These are phyloP conservation scores for Rugonectria rugulosa DNA, from an alignment of 2,329 filamentous ascomycete species.

Conservation along the genomic window DNA sequence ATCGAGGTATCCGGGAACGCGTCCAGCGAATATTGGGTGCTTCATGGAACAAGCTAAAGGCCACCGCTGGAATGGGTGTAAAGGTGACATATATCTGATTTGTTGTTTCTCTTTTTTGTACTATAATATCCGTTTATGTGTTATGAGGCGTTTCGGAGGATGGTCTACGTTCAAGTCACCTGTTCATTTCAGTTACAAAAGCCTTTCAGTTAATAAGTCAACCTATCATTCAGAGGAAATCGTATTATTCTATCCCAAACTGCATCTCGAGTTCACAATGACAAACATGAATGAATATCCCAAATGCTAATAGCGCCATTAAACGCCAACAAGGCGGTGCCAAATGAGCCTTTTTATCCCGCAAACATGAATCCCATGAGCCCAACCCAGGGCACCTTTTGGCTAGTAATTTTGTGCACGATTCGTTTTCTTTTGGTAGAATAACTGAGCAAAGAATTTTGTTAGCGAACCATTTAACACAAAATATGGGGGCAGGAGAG, in stretches of 20 bases:
- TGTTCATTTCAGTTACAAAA: slow-evolving; percentile 28
- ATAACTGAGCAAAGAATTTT: slow-evolving; percentile 51
- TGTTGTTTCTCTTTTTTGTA: slow-evolving; percentile 34
- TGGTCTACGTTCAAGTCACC: slow-evolving; percentile 18
- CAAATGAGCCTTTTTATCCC: slow-evolving; percentile 23
- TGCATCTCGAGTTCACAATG: slow-evolving; percentile 17
- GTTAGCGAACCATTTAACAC: slow-evolving; percentile 26
- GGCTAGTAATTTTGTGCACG: slow-evolving; percentile 63
- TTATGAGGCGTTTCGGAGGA: slow-evolving; percentile 40
- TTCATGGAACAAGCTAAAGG: slow-evolving; percentile 81
- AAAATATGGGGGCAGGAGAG: slow-evolving; percentile 25
- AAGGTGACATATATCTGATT: slow-evolving; percentile 93
- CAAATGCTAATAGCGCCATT: slow-evolving; percentile 26
- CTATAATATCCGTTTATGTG: slow-evolving; percentile 35
- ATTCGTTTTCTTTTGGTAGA: slow-evolving; percentile 74
- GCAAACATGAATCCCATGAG: slow-evolving; percentile 24
- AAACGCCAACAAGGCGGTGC: slow-evolving; percentile 34
- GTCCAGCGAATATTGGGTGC: slow-evolving; percentile 72
- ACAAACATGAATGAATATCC: slow-evolving; percentile 10
- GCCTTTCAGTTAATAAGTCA: slow-evolving; percentile 20
- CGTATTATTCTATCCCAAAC: slow-evolving; percentile 19
- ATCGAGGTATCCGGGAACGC: slow-evolving; percentile 77
- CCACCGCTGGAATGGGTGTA: slow-evolving; percentile 93
- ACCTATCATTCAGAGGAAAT: slow-evolving; percentile 13
- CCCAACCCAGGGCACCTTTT: slow-evolving; percentile 58